These are phyloP conservation scores for Lachnellula suecica DNA, from an alignment of 2,329 filamentous ascomycete species.

Conservation along the genomic window DNA sequence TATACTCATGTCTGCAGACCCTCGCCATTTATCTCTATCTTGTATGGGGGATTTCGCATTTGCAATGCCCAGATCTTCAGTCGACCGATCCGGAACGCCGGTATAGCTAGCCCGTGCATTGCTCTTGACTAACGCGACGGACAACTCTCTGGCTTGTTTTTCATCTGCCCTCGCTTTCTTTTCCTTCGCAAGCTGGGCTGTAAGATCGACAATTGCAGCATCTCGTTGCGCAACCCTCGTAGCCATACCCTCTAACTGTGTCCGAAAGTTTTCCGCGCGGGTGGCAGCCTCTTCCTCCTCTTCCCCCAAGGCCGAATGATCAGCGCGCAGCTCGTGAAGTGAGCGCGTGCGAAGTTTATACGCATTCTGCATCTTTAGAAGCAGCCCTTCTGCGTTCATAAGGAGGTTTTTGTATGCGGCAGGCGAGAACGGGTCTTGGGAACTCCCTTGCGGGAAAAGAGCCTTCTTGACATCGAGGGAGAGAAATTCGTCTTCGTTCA, in stretches of 20 bases:
- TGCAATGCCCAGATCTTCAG: conserved; percentile 29
- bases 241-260: conserved; percentile 61
- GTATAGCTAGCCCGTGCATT: conserved; percentile 8
- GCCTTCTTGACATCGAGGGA: conserved; percentile 54
- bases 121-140: conserved; percentile 25
- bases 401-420: conserved; percentile 62
- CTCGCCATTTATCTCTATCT: conserved; percentile 12
- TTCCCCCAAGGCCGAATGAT: conserved; percentile 53
- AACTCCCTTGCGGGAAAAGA: conserved; percentile 48
- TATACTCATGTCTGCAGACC: conserved; percentile 47
- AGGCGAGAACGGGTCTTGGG: conserved; percentile 54
- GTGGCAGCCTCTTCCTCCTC: conserved; percentile 56
- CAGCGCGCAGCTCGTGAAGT: conserved; percentile 50
- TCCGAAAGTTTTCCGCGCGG: conserved; percentile 52
- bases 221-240: conserved; percentile 54
- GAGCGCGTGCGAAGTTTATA: conserved; percentile 53
- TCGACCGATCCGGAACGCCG: conserved; percentile 7
- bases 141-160: conserved; percentile 29
- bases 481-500: conserved; percentile 51
- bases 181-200: conserved; percentile 52
- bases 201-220: conserved; percentile 46
- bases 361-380: conserved; percentile 56
- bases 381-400: conserved; percentile 52
- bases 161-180: conserved; percentile 38
- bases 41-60: conserved; percentile 3